phyloP scores from a whole-genome alignment of 1,284 basidiomycete species.

The Ganoderma leucocontextum region DNA sequence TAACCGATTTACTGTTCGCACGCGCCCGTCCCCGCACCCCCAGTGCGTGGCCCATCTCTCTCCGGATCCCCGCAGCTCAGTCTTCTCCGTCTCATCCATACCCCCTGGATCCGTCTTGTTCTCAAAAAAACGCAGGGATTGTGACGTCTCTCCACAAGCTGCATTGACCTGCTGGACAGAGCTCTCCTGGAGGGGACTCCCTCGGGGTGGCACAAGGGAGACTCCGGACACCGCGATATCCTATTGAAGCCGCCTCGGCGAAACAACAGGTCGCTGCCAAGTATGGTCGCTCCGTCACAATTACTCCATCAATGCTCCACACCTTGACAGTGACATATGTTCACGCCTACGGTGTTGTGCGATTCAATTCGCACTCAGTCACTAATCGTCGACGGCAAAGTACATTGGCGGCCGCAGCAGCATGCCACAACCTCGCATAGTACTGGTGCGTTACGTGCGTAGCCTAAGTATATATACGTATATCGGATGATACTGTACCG shows the following conservation, averaged over 20 bases:
- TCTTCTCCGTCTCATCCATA: background rate
- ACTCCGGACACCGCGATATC: conserved; percentile 22
- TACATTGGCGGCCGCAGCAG: no score
- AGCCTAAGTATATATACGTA: background rate
- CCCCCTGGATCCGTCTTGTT: background rate
- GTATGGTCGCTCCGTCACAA: background rate
- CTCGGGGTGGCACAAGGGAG: conserved; percentile 6
- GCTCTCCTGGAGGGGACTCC: background rate
- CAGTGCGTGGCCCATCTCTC: background rate
- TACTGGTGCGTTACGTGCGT: background rate
- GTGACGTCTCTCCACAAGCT: background rate
- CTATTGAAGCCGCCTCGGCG: conserved; percentile 1
- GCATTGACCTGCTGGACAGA: background rate
- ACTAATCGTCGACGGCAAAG: background rate
- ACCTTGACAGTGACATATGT: background rate
- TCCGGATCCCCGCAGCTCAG: background rate
- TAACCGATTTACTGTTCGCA: conserved; percentile 19
- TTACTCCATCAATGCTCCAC: conserved; percentile 3
- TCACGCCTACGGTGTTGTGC: background rate
- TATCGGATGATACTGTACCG: background rate
- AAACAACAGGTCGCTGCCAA: conserved; percentile 6
- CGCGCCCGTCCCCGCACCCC: conserved; percentile 18
- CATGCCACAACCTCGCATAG: background rate
- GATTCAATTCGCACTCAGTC: background rate
- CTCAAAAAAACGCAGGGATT: background rate